Base-by-base conservation (phyloP, 2,329 filamentous ascomycete species). In the Phaeomoniella chlamydospora region DNA sequence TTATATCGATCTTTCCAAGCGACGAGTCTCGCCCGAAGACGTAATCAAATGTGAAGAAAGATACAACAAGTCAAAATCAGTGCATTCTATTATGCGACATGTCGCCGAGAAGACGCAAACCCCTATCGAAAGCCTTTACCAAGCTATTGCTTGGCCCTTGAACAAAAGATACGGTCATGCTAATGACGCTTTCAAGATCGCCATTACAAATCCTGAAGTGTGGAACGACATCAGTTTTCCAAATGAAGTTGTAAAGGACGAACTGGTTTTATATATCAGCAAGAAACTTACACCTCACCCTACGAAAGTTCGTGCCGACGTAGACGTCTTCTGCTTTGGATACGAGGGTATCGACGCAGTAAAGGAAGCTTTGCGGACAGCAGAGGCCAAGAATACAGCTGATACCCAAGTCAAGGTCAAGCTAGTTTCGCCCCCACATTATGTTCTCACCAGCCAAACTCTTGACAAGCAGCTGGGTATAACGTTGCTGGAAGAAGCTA, bases 11-110 rank as follows among this genome's bases (percentile, higher is more conserved):
- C 68, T 98, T 57, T 94, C 86, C 43, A 98, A 98, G 72, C 87
- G 90, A 56, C 81, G 90, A 67, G 90, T 98, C 41, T 94, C 87
- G 31, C 82, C 90, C 31, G 90, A 98, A 60, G 90, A 98, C 67
- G 90, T 96, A 45, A 72, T 94, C 50, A 94, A 94, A 68, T 98
- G 92, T 59, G 90, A 98, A 59, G 90, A 98, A 68, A 77, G 90
- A 50, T 98, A 94, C 73, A 98, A 98, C 75, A 98, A 98, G 78
- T 84, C 85, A 69, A 98, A 98, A 71, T 92, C 94, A 70, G 90
- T 96, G 29, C 90, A 98, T 64, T 92, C 85, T 37, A 94, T 98
- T 62, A 88, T 98, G 83, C 80, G 88, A 59, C 90, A 98, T 61
- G 90, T 98, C 43, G 88, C 90, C 47, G 87, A 98, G 68, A 94